Evolutionary conservation across 768 basidiomycete genomes (phyloP).

Genomic region (Tricholoma sp.): DNA sequence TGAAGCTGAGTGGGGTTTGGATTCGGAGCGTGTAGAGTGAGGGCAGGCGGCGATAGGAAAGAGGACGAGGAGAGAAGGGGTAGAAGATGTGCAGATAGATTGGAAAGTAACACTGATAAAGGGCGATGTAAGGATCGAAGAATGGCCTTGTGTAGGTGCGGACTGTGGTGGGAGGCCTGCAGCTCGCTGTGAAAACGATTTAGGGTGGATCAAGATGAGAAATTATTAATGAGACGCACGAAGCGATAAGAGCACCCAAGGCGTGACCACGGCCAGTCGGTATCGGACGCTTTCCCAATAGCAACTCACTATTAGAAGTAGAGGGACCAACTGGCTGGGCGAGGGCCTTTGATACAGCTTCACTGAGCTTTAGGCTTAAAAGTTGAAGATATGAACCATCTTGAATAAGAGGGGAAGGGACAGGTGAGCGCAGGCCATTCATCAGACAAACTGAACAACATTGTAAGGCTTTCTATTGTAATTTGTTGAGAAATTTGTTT

Average conservation of each 20-base stretch:
- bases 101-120: slow-evolving; percentile 66
- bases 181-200: slow-evolving; percentile 53
- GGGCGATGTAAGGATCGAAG: slow-evolving; percentile 72
- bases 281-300: slow-evolving; percentile 67
- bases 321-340: slow-evolving; percentile 57
- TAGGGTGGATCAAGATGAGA: background rate
- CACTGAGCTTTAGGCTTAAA: slow-evolving; percentile 71
- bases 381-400: slow-evolving; percentile 79
- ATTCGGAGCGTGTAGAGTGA: slow-evolving; percentile 44
- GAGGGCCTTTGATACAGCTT: slow-evolving; percentile 75
- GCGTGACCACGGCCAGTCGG: slow-evolving; percentile 68
- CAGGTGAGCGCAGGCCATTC: slow-evolving; percentile 25
- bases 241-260: slow-evolving; percentile 63
- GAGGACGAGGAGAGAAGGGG: slow-evolving; percentile 61
- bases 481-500: no score
- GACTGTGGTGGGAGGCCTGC: slow-evolving; percentile 55
- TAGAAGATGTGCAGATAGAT: slow-evolving; percentile 61
- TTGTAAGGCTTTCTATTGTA: no score
- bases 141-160: slow-evolving; percentile 63
- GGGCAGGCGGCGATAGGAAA: slow-evolving; percentile 48
- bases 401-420: slow-evolving; percentile 50
- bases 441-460: slow-evolving; percentile 52
- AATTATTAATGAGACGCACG: slow-evolving; percentile 47
- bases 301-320: slow-evolving; percentile 41
- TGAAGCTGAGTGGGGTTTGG: slow-evolving; percentile 67